Percentiles rank a stretch among this genome's conserved stretches.
Evolutionary conservation across 2,329 filamentous ascomycete genomes (phyloP).

Genomic region (Aureobasidium sp.): DNA sequence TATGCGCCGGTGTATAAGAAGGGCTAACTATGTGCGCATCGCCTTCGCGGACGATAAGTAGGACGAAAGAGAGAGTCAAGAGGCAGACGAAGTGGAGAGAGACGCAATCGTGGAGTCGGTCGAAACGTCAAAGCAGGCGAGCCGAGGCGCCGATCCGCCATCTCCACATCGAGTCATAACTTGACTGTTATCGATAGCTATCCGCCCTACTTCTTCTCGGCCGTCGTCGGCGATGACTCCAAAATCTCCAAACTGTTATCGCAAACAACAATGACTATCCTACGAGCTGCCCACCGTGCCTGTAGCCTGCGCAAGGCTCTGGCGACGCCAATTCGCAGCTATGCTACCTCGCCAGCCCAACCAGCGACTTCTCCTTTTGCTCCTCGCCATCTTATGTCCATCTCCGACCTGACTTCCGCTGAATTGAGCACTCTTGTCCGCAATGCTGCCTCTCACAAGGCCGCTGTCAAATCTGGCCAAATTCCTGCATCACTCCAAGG

Average conservation of each 20-base stretch:
- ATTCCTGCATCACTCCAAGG: slow-evolving; percentile 53
- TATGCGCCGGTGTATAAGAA: neutral
- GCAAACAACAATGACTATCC: slow-evolving; percentile 3
- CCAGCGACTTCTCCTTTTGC: slow-evolving; percentile 49
- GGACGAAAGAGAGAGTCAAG: neutral
- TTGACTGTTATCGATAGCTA: neutral
- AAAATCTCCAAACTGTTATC: neutral
- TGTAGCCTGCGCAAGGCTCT: slow-evolving; percentile 1
- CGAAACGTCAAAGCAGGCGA: slow-evolving; percentile 3
- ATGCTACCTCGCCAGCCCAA: slow-evolving; percentile 25
- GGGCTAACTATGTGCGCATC: neutral
- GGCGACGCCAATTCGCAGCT: neutral
- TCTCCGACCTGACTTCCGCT: slow-evolving; percentile 70
- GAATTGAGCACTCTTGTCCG: slow-evolving; percentile 78
- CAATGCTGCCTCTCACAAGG: slow-evolving; percentile 73
- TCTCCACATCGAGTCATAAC: neutral
- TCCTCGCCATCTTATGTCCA: slow-evolving; percentile 85
- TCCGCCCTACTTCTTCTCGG: neutral
- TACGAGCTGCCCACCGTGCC: slow-evolving; percentile 4
- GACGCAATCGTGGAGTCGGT: neutral
- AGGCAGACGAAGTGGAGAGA: neutral
- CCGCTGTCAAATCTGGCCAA: slow-evolving; percentile 61
- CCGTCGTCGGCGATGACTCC: slow-evolving; percentile 8
- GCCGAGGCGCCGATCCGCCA: neutral
- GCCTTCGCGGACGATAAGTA: neutral